Percentiles rank a stretch among this genome's conserved stretches.
These are phyloP conservation scores for Aspergillus sergii DNA, from an alignment of 2,329 filamentous ascomycete genomes.

Conservation along the genomic window DNA sequence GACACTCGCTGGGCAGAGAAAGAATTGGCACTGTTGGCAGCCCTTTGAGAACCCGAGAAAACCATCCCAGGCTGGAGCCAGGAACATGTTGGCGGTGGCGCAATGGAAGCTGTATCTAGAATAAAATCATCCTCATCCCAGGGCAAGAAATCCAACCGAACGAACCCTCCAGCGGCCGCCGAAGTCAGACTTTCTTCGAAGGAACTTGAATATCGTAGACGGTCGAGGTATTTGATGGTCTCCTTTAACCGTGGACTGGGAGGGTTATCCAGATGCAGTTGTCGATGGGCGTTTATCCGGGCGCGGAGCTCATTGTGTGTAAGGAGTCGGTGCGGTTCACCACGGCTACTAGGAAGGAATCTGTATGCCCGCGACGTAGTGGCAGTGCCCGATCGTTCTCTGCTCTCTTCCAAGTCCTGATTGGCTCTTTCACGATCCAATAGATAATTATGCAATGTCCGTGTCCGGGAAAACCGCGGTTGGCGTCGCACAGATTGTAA, in stretches of 20 bases:
- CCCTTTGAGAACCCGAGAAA: slow-evolving; percentile 65
- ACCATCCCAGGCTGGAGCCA: slow-evolving; percentile 65
- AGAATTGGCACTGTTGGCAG: slow-evolving; percentile 40
- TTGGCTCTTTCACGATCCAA: slow-evolving; percentile 35
- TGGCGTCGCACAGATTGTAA: slow-evolving; percentile 46
- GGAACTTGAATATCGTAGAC: slow-evolving; percentile 56
- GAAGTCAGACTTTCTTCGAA: slow-evolving; percentile 58
- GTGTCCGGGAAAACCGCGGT: slow-evolving; percentile 39
- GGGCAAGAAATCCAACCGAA: slow-evolving; percentile 55
- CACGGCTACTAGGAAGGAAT: slow-evolving; percentile 33
- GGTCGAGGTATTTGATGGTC: slow-evolving; percentile 63
- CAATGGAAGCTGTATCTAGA: slow-evolving; percentile 55
- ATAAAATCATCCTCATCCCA: slow-evolving; percentile 60
- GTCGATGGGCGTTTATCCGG: slow-evolving; percentile 39
- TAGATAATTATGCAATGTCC: slow-evolving; percentile 44
- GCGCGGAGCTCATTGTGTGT: slow-evolving; percentile 40
- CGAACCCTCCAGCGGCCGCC: slow-evolving; percentile 57
- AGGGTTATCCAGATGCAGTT: slow-evolving; percentile 37
- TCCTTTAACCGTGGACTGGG: slow-evolving; percentile 53
- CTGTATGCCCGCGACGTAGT: slow-evolving; percentile 32
- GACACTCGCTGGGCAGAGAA: slow-evolving; percentile 34
- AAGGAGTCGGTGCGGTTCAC: slow-evolving; percentile 30
- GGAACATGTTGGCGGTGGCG: slow-evolving; percentile 57
- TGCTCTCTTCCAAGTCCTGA: slow-evolving; percentile 27
- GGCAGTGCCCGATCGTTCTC: slow-evolving; percentile 20